These are phyloP conservation scores for Chlamydomonas asymmetrica DNA, from an alignment of 139 green algal species.

Conservation along the genomic window DNA sequence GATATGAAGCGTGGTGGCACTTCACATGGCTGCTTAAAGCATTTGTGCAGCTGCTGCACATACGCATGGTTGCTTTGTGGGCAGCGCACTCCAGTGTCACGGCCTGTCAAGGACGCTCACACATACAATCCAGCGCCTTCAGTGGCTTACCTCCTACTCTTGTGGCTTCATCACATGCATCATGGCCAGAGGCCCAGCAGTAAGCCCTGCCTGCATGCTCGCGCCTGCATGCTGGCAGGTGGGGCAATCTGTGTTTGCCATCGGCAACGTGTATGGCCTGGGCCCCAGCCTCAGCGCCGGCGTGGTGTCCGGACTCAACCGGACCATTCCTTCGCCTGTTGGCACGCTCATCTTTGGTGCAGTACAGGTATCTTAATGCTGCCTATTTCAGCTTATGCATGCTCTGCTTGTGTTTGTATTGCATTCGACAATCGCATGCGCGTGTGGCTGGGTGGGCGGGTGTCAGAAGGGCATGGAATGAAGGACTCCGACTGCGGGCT, in stretches of 20 bases:
- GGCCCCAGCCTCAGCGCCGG: slow-evolving; percentile 51
- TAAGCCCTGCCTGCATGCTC: neutral
- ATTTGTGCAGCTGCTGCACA: slow-evolving; percentile 8
- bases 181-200: neutral
- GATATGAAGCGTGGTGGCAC: no score
- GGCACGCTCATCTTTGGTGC: slow-evolving; percentile 73
- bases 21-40: slow-evolving; percentile 15
- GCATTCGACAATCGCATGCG: neutral
- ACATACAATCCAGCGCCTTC: no score
- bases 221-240: slow-evolving; percentile 29
- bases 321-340: slow-evolving; percentile 61
- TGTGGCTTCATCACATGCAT: neutral
- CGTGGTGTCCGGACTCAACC: slow-evolving; percentile 64
- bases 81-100: neutral
- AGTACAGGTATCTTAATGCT: slow-evolving; percentile 60
- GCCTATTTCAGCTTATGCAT: neutral
- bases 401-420: neutral
- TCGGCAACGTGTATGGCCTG: slow-evolving; percentile 57
- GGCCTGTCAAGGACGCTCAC: no score
- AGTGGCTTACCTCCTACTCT: neutral
- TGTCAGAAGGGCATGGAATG: neutral
- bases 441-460: neutral
- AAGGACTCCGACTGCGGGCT: neutral
- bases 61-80: neutral
- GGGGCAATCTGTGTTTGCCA: slow-evolving; percentile 70